Percentiles rank a stretch among this genome's conserved stretches.
Evolutionary conservation across 345 rosid species (phyloP).

Genomic region (Pistacia integerrima): DNA sequence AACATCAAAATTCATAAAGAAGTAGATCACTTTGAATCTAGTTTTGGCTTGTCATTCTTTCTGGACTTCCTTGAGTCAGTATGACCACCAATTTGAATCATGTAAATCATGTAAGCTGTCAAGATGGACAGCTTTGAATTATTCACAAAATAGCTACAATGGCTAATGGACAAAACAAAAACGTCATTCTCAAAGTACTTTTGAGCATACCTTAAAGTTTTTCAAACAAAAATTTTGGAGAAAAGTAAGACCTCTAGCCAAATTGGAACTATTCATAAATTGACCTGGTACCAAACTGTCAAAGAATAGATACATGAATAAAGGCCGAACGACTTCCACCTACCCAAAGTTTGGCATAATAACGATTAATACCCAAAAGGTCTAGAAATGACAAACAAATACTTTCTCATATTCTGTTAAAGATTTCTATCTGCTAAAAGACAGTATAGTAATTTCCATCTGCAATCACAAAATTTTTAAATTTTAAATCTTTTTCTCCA

Average conservation of each 20-base stretch:
- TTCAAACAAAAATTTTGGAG: not conserved
- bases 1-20: too few species aligned
- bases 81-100: constrained; percentile 35
- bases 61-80: constrained; percentile 46
- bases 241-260: not conserved
- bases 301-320: constrained; percentile 19
- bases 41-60: constrained; percentile 51
- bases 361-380: too few species aligned
- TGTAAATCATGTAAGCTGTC: not conserved
- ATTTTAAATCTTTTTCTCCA: too few species aligned
- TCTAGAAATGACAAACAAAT: too few species aligned
- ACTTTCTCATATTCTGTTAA: too few species aligned
- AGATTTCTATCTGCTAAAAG: too few species aligned
- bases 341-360: too few species aligned
- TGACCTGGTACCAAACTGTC: constrained; percentile 82
- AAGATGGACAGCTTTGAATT: not conserved
- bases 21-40: constrained; percentile 37
- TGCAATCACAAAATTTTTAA: too few species aligned
- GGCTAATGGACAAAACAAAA: not conserved
- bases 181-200: not conserved
- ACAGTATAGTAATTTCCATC: too few species aligned
- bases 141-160: not conserved
- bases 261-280: not conserved
- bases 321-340: too few species aligned
- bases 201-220: not conserved